Percentiles rank a stretch among this genome's conserved stretches.
Evolutionary conservation across 495 filamentous ascomycete species (phyloP).

Genomic region (Hypoxylon lenormandii): DNA sequence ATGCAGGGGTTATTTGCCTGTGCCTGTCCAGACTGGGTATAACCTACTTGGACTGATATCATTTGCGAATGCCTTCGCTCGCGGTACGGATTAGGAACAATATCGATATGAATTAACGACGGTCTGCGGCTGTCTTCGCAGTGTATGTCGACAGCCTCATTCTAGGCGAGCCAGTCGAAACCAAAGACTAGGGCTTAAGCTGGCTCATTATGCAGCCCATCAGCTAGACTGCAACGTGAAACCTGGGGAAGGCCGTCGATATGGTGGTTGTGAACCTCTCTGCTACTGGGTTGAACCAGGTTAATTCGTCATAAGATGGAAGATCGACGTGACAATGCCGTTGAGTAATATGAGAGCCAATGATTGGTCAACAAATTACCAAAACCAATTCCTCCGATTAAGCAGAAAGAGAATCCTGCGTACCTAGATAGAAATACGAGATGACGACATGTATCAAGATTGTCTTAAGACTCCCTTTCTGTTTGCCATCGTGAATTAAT

Average conservation of each 20-base stretch:
- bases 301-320: slow-evolving; percentile 17
- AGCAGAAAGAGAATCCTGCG: neutral
- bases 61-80: too few species aligned
- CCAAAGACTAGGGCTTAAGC: neutral
- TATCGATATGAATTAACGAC: too few species aligned
- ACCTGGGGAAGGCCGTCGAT: slow-evolving; percentile 18
- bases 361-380: slow-evolving; percentile 25
- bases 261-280: slow-evolving; percentile 3
- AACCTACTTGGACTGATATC: too few species aligned
- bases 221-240: slow-evolving; percentile 17
- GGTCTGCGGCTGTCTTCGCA: too few species aligned
- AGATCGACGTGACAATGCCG: slow-evolving; percentile 29
- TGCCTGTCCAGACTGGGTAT: too few species aligned
- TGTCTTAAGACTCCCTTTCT: neutral
- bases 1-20: neutral
- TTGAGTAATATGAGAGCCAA: slow-evolving; percentile 19
- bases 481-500: neutral
- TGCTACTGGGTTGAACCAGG: slow-evolving; percentile 19
- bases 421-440: neutral
- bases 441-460: neutral
- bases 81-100: too few species aligned
- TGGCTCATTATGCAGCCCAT: slow-evolving; percentile 7
- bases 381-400: slow-evolving; percentile 3
- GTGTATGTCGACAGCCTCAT: neutral
- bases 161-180: neutral